Evolutionary conservation across 352 stramenopile species (phyloP).

Genomic region (Lagenidium giganteum): DNA sequence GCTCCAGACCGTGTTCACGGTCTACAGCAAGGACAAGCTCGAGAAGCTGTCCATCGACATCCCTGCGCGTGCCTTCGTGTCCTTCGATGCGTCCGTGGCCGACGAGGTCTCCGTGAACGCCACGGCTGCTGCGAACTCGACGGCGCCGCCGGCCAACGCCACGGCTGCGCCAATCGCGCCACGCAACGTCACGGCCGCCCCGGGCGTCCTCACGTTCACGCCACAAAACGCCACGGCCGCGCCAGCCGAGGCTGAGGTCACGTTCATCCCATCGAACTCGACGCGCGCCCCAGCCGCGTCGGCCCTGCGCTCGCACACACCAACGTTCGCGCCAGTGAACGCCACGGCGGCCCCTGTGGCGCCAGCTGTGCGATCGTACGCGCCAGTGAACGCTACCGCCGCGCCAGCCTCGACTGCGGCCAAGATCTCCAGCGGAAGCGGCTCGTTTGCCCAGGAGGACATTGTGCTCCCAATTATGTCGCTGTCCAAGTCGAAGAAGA

Average conservation of each 20-base stretch:
- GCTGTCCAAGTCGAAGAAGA: slow-evolving; percentile 21
- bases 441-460: slow-evolving; percentile 11
- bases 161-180: background rate
- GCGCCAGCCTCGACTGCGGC: slow-evolving; percentile 11
- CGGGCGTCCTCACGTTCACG: slow-evolving; percentile 1
- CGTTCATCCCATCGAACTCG: no score
- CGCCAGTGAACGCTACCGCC: background rate
- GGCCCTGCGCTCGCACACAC: no score
- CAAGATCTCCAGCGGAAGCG: slow-evolving; percentile 10
- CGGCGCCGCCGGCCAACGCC: slow-evolving; percentile 1
- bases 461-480: slow-evolving; percentile 30
- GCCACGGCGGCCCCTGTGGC: background rate
- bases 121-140: slow-evolving; percentile 2
- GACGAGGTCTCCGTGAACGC: no score
- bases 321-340: no score
- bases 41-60: slow-evolving; percentile 2
- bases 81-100: slow-evolving; percentile 5
- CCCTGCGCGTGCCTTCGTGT: slow-evolving; percentile 12
- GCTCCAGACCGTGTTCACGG: slow-evolving; percentile 11
- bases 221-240: background rate
- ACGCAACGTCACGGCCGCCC: slow-evolving; percentile 1
- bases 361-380: no score
- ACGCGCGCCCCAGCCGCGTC: no score
- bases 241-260: background rate
- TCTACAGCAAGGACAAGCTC: slow-evolving; percentile 11